Base-by-base conservation (phyloP, 148 eudicot species). In the Spergularia bocconei region DNA sequence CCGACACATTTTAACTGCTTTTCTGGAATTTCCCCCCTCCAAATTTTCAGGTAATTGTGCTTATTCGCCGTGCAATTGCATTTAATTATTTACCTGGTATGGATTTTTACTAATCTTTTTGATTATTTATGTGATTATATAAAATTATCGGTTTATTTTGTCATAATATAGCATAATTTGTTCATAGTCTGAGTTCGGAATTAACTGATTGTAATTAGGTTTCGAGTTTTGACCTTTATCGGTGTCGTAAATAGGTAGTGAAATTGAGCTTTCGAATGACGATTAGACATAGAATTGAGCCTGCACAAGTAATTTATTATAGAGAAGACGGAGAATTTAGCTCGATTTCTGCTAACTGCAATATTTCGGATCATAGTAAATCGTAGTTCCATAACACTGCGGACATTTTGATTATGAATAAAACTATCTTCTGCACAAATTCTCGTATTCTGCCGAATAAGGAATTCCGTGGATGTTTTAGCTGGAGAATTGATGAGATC, bases 11-110 rank as follows among this genome's bases (percentile, higher is more conserved):
- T 47, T 15, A 52, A 59, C 64, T 20, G 20, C 21, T 63, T 33
- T 23, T 51, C 23, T 21, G 65, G 57, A 11, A 47, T 75, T 50
- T 52, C 38, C 25, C 25, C 25, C 36, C 19, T 10, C n/a, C 47
- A 14, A 55, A 66, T 77, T 81, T 72, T 61, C 85, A 93, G 98
- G 82, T 76, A 63, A 73, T 85, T 67, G 78, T 93, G 70, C 80
- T 89, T 61, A 79, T 93, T 48, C 80, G 96, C 15, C 90, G 86
- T 66, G 82, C 75, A 41, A 77, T 89, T 60, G 88, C 86, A 33
- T 86, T 84, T 75, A 63, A 73, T 68, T 77, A 64, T 13, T 54
- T 21, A 19, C n/a, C 56, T 47, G 85, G 87, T 85, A 54, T 59
- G 70, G 15, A 54, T 53, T 21, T 11, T 56, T 60, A 20, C 64